A percentile compares a stretch with the other conserved stretches of the same genome.
phyloP scores from a whole-genome alignment of 2,329 filamentous ascomycete species.

The Cladophialophora carrionii region DNA sequence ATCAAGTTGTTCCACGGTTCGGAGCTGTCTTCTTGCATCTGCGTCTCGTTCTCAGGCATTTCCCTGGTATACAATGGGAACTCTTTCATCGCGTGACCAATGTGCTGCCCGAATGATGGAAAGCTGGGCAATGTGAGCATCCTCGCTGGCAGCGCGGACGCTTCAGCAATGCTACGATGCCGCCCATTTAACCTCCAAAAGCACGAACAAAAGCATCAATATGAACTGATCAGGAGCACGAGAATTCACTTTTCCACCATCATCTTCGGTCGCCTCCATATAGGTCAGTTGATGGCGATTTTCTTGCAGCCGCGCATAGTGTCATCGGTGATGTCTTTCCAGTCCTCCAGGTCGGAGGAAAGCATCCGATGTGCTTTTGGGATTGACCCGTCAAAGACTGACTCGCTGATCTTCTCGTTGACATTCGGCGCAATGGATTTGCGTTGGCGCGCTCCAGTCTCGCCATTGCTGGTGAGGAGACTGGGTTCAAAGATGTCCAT shows the following conservation, averaged over 20 bases:
- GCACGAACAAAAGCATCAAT: neutral
- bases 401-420: conserved; percentile 45
- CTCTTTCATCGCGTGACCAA: conserved; percentile 40
- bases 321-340: conserved; percentile 38
- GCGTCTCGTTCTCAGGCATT: conserved; percentile 41
- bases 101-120: conserved; percentile 36
- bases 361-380: conserved; percentile 43
- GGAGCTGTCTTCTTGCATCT: conserved; percentile 33
- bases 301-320: conserved; percentile 40
- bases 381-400: conserved; percentile 44
- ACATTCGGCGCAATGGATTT: conserved; percentile 45
- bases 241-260: conserved; percentile 37
- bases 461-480: conserved; percentile 41
- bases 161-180: conserved; percentile 34
- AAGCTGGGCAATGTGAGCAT: conserved; percentile 34
- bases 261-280: conserved; percentile 43
- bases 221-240: neutral
- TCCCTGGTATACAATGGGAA: conserved; percentile 40
- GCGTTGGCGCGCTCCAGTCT: conserved; percentile 44
- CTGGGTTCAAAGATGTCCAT: conserved; percentile 45
- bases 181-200: neutral
- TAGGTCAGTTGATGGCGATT: conserved; percentile 47
- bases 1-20: conserved; percentile 40
- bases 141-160: conserved; percentile 40
- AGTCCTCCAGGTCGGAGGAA: conserved; percentile 38